Base-by-base conservation (phyloP, 2,329 filamentous ascomycete species). In the Helotiales sp. region DNA sequence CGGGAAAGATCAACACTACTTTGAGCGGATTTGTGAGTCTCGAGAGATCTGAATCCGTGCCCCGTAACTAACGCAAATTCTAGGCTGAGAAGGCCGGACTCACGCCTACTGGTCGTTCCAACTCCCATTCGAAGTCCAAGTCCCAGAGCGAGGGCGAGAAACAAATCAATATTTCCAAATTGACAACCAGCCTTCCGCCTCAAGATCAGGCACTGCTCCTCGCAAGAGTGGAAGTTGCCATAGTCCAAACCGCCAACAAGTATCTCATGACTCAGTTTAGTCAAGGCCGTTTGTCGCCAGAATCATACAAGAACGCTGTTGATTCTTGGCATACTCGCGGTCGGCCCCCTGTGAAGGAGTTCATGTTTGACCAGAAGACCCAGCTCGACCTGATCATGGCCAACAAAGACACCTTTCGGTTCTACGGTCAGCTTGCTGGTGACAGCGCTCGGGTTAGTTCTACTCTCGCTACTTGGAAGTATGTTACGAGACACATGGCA, bases 351-450 rank as follows among this genome's bases (percentile, higher is more conserved):
- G 78, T 82, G 22, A 70, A 75, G 8, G 76, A 81, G 58, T 82
- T 82, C 64, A 75, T 76, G 61, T 82, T 79, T 62, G 79, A 82
- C 64, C 77, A 81, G 66, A 67, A 68, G 19, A 81, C 78, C 8
- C 80, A 83, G 63, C 73, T 74, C 10, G 73, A 77, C 19, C 67
- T 83, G 5, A 75, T 82, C 55, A 62, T 72, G 10, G 68, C 71
- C 46, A 81, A 81, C 60, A 69, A 79, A 48, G 69, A 74, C 15
- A 74, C 68, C 6, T 71, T 82, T 59, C 67, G 71, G 7, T 81
- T 83, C 63, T 71, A 75, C 48, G 77, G 77, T 7, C 69, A 73
- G 15, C 70, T 70, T 46, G 71, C 75, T 19, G 69, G 71, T 5
- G 74, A 79, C 50, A 64, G 59, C 65, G 2, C 67, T 75, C 57